A percentile compares a stretch with the other conserved stretches of the same genome.
Conservation (phyloP, 2,329 filamentous ascomycete species). For the Septoria linicola region DNA sequence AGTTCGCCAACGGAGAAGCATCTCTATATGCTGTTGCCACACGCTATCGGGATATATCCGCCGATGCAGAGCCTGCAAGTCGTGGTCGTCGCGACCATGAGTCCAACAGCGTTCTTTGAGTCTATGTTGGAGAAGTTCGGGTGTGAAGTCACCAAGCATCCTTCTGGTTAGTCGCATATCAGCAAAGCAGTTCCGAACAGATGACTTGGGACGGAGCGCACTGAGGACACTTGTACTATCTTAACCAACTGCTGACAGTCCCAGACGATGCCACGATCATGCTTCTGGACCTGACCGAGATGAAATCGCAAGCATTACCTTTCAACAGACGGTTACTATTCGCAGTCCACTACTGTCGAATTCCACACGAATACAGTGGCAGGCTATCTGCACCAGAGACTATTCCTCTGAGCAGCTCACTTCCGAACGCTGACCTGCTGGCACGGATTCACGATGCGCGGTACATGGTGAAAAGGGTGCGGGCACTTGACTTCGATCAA, state of each 20-base stretch:
- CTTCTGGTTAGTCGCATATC: conserved; percentile 3
- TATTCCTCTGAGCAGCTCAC: background rate
- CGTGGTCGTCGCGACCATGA: conserved; percentile 25
- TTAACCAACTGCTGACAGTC: background rate
- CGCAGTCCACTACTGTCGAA: conserved; percentile 8
- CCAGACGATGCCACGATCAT: background rate
- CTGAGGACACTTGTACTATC: too few relatives aligned
- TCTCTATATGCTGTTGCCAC: conserved; percentile 13
- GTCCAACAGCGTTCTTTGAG: conserved; percentile 24
- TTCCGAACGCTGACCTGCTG: conserved; percentile 5
- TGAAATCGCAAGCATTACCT: background rate
- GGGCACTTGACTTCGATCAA: background rate
- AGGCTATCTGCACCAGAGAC: conserved; percentile 8
- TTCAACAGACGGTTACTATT: background rate
- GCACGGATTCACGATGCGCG: conserved; percentile 4
- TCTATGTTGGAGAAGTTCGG: conserved; percentile 22
- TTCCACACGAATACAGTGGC: conserved; percentile 4
- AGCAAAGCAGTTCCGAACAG: too few relatives aligned
- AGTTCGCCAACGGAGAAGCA: conserved; percentile 7
- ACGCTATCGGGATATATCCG: conserved; percentile 6
- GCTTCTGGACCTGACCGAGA: background rate
- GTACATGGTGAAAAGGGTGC: conserved; percentile 5
- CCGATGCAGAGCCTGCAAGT: conserved; percentile 8
- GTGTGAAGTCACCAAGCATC: background rate
- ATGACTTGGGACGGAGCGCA: too few relatives aligned